Conservation (phyloP, 441 rosid genomes). For the Populus hybrid region DNA sequence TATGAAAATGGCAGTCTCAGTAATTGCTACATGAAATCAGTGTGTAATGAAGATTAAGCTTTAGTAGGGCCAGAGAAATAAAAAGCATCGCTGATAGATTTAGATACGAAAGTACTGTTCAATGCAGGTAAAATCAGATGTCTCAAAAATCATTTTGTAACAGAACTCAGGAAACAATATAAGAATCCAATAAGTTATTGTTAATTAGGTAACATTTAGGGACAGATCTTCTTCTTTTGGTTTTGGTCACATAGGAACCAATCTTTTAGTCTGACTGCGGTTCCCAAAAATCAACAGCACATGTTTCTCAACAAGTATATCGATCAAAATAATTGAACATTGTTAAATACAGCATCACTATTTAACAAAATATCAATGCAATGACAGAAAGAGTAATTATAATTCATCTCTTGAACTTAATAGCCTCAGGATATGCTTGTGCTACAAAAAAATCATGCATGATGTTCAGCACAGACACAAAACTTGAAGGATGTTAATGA, state of each 20-base stretch:
- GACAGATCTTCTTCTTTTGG: neutral
- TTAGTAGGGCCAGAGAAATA: neutral
- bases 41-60: neutral
- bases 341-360: neutral
- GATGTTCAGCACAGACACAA: neutral
- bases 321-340: neutral
- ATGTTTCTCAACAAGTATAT: neutral
- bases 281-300: neutral
- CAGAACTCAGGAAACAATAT: neutral
- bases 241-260: neutral
- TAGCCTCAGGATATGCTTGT: neutral
- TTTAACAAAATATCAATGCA: neutral
- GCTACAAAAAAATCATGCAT: neutral
- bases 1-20: neutral
- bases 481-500: neutral
- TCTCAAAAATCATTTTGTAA: neutral
- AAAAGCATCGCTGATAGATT: neutral
- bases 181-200: no score
- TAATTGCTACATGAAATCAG: neutral
- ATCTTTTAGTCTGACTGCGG: neutral
- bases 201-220: neutral
- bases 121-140: neutral
- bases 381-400: neutral
- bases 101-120: neutral
- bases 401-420: neutral